A percentile compares a stretch with the other conserved stretches of the same genome.
These are phyloP conservation scores for Ophioceras dolichostomum DNA, from an alignment of 2,329 filamentous ascomycete genomes.

Conservation along the genomic window DNA sequence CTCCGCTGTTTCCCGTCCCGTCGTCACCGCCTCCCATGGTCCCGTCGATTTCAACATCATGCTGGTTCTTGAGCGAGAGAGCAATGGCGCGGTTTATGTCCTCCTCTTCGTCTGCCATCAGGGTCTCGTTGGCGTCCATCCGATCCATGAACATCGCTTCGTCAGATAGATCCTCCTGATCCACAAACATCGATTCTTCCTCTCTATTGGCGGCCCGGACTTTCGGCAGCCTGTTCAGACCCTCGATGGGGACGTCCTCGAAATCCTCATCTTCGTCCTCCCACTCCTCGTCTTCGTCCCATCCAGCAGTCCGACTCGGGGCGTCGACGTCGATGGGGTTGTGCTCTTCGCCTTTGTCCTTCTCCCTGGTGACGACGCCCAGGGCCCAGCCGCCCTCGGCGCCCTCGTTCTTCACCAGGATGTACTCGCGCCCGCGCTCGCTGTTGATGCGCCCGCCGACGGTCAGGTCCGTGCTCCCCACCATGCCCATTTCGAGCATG, in stretches of 20 bases:
- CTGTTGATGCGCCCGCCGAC: conserved; percentile 61
- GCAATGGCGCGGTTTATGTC: conserved; percentile 75
- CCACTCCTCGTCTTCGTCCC: conserved; percentile 56
- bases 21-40: conserved; percentile 5
- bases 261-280: conserved; percentile 67
- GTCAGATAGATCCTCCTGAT: conserved; percentile 21
- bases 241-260: conserved; percentile 86
- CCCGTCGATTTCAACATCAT: conserved; percentile 20
- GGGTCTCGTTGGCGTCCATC: no score
- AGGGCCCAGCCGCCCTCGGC: conserved; percentile 94
- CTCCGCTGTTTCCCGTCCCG: conserved; percentile 22
- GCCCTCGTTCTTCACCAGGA: conserved; percentile 88
- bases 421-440: conserved; percentile 86
- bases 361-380: conserved; percentile 81
- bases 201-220: conserved; percentile 21
- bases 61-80: conserved; percentile 63
- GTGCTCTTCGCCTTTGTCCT: conserved; percentile 63
- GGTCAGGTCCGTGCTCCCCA: conserved; percentile 53
- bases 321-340: conserved; percentile 89
- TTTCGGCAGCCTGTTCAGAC: conserved; percentile 72
- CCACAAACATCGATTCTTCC: conserved; percentile 46
- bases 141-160: conserved; percentile 12
- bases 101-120: conserved; percentile 28
- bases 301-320: conserved; percentile 42
- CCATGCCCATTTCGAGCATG: conserved; percentile 92